Conservation (phyloP, 768 basidiomycete species). For the Cystofilobasidium ferigula region DNA sequence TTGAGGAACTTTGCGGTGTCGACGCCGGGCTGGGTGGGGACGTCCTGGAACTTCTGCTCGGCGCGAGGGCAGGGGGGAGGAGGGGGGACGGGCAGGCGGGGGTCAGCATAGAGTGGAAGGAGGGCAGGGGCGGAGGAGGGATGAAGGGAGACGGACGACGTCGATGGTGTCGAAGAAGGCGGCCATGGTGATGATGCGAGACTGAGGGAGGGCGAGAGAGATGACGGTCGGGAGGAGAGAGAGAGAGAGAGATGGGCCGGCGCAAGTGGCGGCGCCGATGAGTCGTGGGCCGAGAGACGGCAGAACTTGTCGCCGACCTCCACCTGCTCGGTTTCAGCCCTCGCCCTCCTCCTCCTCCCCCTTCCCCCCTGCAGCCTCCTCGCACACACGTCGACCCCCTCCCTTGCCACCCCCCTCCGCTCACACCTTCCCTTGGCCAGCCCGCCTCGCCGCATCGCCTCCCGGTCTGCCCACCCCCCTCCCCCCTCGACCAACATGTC, state of each 20-base stretch:
- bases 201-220: no score
- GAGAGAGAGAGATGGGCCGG: no score
- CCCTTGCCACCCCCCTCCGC: no score
- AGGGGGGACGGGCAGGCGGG: not conserved
- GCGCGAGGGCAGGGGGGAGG: not conserved
- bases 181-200: slow-evolving; percentile 23
- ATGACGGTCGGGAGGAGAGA: not conserved
- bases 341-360: no score
- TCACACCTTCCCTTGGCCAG: no score
- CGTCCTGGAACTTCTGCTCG: slow-evolving; percentile 79
- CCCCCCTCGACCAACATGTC: not conserved
- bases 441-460: not conserved
- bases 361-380: no score
- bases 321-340: no score
- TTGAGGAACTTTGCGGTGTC: slow-evolving; percentile 80
- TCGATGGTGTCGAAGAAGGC: slow-evolving; percentile 33
- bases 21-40: slow-evolving; percentile 73
- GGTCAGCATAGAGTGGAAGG: not conserved
- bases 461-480: not conserved
- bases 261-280: no score
- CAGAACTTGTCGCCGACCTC: no score
- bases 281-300: no score
- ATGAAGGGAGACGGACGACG: slow-evolving; percentile 18
- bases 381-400: no score
- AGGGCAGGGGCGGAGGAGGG: not conserved